Evolutionary conservation across 768 basidiomycete species (phyloP), one percentile per base, ranked within the genome.

Genomic region (Tremella fuciformis): DNA sequence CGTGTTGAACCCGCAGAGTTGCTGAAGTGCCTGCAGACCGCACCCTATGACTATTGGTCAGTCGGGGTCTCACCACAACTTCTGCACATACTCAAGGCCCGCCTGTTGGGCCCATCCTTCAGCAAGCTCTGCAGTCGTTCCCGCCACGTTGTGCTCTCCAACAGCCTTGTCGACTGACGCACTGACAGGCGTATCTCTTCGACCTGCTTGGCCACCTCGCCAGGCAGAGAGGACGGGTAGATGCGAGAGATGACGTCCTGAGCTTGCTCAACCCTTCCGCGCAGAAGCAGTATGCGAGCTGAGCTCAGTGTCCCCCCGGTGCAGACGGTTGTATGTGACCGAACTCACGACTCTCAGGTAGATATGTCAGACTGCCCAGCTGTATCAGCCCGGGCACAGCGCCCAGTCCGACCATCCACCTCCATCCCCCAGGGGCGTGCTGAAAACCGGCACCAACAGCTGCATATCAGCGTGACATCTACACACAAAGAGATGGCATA

Each of bases 1-100:
- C 0, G 88, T 88, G 67, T 90, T 89, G 80, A 89, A 89, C 1
- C 89, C 89, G 60, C 85, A 89, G 0, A 90, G 80, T 70, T 90
- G 89, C 70, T 91, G 89, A 76, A 85, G 86, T 0, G 86, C 88
- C 78, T 90, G 88, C 76, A 90, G 83, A 44, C 86, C 88, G 69
- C 87, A 88, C 9, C 83, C 86, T 13, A 91, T 81, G 62, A 87
- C 86, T 88, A 57, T 13, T 1, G 8, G 8, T 54, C 22, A 46
- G 2, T 8, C 18, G 38, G 9, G 16, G 18, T 50, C 25, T 8
- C 49, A 50, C 22, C 49, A 21, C 25, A 8, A 13, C 25, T 18
- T 21, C 4, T 22, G 8, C 8, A 29, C 49, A 50, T 51, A 88
- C 71, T 63, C 29, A 73, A 78, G 16, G 87, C 88, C 37, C 87